A percentile compares a stretch with the other conserved stretches of the same genome.
These are phyloP conservation scores for Platanthera guangdongensis DNA, from an alignment of 106 monocot genomes.

Conservation along the genomic window DNA sequence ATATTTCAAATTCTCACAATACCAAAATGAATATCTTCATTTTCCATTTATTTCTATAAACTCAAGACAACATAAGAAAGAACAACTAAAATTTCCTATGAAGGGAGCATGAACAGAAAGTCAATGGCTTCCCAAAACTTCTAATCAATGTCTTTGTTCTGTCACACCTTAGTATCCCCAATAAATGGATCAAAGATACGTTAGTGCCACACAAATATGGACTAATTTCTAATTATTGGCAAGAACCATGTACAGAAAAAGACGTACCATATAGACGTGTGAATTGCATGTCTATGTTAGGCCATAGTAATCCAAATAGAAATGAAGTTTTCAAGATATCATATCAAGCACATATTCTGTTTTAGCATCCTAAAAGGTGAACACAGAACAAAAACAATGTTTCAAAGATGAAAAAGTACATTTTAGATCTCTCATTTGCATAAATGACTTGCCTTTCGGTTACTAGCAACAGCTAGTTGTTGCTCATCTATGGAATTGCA, in stretches of 20 bases:
- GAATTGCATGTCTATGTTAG: background rate
- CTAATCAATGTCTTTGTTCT: background rate
- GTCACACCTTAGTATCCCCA: background rate
- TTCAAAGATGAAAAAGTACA: background rate
- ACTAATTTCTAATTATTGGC: background rate
- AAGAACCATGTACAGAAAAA: background rate
- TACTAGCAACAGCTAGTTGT: slow-evolving; percentile 69
- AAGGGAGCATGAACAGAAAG: background rate
- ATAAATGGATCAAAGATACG: background rate
- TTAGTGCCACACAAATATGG: background rate
- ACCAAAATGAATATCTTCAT: background rate
- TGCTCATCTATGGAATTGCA: slow-evolving; percentile 68
- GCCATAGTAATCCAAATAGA: background rate
- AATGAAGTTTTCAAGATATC: background rate
- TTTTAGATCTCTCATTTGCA: background rate
- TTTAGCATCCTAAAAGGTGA: background rate
- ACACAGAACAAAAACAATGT: background rate
- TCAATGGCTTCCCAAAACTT: background rate
- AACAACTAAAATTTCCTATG: background rate
- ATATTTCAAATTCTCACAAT: too few relatives aligned
- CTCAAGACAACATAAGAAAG: background rate
- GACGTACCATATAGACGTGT: background rate
- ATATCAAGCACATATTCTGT: background rate
- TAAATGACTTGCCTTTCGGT: slow-evolving; percentile 43
- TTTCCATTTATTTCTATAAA: background rate